phyloP scores from a whole-genome alignment of 192 early-diverging fungal species.

The Fimicolochytrium jonesii region DNA sequence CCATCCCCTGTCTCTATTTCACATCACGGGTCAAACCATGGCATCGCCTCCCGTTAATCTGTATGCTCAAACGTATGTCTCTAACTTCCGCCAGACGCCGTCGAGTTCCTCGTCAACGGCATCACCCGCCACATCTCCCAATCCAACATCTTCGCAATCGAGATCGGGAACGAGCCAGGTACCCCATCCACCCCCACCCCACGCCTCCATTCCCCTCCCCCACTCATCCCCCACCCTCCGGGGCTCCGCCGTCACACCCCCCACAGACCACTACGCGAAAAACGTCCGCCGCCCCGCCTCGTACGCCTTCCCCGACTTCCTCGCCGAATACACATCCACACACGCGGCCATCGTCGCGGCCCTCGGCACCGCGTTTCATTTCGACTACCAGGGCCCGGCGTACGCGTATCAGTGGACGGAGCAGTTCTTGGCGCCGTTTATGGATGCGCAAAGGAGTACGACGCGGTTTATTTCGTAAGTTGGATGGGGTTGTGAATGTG shows the following conservation, averaged over 20 bases:
- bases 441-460: background rate
- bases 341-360: constrained; percentile 11
- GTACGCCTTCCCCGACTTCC: constrained; percentile 13
- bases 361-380: background rate
- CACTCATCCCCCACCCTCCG: too few species aligned
- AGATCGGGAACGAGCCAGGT: constrained; percentile 25
- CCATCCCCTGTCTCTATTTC: too few species aligned
- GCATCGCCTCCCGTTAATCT: too few species aligned
- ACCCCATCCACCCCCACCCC: background rate
- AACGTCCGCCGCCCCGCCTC: constrained; percentile 11
- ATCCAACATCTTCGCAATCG: constrained; percentile 18
- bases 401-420: constrained; percentile 23
- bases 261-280: constrained; percentile 16
- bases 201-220: too few species aligned
- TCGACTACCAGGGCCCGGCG: constrained; percentile 20
- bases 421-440: constrained; percentile 4
- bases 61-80: too few species aligned
- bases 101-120: constrained; percentile 19
- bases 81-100: constrained; percentile 16
- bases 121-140: constrained; percentile 4
- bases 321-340: constrained; percentile 8
- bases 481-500: too few species aligned
- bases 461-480: constrained; percentile 16
- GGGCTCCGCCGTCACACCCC: too few species aligned
- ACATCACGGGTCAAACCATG: too few species aligned